Evolutionary conservation across 495 filamentous ascomycete genomes (phyloP).

Genomic region (Penicillium ochrochloron): DNA sequence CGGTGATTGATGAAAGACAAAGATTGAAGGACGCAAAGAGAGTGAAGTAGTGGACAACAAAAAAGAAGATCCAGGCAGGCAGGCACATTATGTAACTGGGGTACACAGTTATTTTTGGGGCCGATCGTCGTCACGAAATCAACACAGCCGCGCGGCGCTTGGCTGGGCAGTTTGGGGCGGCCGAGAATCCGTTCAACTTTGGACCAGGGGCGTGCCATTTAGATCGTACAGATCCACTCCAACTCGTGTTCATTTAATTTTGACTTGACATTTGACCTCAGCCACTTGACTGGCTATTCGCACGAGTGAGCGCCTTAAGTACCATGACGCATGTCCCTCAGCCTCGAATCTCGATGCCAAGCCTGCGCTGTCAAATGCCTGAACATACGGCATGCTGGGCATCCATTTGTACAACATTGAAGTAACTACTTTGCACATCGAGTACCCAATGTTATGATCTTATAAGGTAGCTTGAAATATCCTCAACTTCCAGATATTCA

Average conservation of each 20-base stretch:
- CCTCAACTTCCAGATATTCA: not conserved
- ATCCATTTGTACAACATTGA: not conserved
- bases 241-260: not conserved
- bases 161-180: not conserved
- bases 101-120: conserved; percentile 35
- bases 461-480: not conserved
- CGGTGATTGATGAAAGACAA: conserved; percentile 8
- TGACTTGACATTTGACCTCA: not conserved
- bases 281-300: not conserved
- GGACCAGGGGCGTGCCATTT: not conserved
- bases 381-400: not conserved
- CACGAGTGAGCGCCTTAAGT: not conserved
- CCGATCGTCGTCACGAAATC: conserved; percentile 20
- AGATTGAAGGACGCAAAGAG: not conserved
- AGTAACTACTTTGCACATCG: not conserved
- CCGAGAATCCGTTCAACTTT: not conserved
- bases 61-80: conserved; percentile 24
- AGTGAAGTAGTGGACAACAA: not conserved
- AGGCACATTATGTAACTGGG: conserved; percentile 27
- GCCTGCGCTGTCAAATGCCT: conserved; percentile 1
- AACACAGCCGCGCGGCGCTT: conserved; percentile 36
- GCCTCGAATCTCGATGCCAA: conserved; percentile 17
- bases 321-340: conserved; percentile 4
- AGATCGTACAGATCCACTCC: not conserved
- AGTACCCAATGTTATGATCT: not conserved